These are phyloP conservation scores for Circinella umbellata DNA, from an alignment of 371 early-diverging fungal genomes.

Conservation along the genomic window DNA sequence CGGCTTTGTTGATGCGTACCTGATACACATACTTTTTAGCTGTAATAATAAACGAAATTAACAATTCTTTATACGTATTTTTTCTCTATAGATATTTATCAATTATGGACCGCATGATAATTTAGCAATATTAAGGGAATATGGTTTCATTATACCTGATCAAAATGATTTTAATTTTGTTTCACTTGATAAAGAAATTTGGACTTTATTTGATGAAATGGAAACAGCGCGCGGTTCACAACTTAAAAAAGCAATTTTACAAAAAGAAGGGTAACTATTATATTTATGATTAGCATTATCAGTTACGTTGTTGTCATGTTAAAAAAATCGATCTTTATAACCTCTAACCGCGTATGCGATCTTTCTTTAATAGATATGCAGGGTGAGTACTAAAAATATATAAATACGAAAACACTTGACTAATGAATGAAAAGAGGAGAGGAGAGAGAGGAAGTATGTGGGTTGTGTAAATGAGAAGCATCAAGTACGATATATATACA, in stretches of 20 bases:
- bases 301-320: neutral
- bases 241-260: slow-evolving; percentile 51
- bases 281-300: neutral
- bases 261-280: slow-evolving; percentile 50
- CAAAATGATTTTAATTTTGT: slow-evolving; percentile 58
- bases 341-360: neutral
- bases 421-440: neutral
- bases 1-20: neutral
- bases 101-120: slow-evolving; percentile 69
- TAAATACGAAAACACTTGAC: neutral
- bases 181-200: slow-evolving; percentile 52
- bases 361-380: slow-evolving; percentile 23
- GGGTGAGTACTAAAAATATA: slow-evolving; percentile 17
- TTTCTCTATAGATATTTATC: slow-evolving; percentile 45
- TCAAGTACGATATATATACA: neutral
- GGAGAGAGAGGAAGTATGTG: neutral
- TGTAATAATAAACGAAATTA: too few relatives aligned
- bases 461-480: neutral
- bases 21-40: too few relatives aligned
- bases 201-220: slow-evolving; percentile 41
- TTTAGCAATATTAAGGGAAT: slow-evolving; percentile 61
- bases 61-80: neutral
- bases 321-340: too few relatives aligned
- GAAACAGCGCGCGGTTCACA: slow-evolving; percentile 39
- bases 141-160: slow-evolving; percentile 58